Conservation (phyloP, 1,284 basidiomycete species). For the Fomitopsis betulina region DNA sequence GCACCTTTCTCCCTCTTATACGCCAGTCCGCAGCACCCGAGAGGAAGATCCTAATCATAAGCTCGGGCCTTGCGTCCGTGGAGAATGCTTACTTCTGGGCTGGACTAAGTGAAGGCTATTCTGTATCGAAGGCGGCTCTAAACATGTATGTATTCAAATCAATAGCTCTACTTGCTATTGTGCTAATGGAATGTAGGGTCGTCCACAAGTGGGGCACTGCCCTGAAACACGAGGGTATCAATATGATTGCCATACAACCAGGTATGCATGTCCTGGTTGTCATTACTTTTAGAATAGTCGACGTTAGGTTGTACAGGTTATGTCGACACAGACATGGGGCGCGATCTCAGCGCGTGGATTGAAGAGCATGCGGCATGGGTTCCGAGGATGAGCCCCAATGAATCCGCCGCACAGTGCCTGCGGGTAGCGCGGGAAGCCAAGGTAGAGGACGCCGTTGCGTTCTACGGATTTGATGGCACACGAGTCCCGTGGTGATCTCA, state of each 20-base stretch:
- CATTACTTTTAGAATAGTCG: too few species aligned
- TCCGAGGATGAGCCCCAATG: neutral
- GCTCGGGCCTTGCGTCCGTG: neutral
- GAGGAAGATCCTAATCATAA: neutral
- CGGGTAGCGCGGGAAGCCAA: neutral
- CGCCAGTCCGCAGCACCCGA: neutral
- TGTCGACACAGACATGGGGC: neutral
- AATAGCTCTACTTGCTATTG: neutral
- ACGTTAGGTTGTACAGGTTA: neutral
- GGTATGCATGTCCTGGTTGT: neutral
- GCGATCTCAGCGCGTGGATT: neutral
- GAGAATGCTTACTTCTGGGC: neutral
- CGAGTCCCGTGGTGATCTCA: neutral
- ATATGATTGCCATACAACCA: too few species aligned
- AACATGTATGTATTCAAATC: constrained; percentile 7
- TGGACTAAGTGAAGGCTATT: neutral
- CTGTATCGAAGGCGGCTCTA: constrained; percentile 5
- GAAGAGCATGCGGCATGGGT: neutral
- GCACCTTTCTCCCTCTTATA: constrained; percentile 7
- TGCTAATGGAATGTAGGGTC: neutral
- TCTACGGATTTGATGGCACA: neutral
- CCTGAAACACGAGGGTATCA: too few species aligned
- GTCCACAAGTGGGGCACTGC: too few species aligned
- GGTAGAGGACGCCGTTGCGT: neutral
- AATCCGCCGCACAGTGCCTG: neutral